phyloP scores from a whole-genome alignment of 2,329 filamentous ascomycete genomes.

The Penicillium sp. region DNA sequence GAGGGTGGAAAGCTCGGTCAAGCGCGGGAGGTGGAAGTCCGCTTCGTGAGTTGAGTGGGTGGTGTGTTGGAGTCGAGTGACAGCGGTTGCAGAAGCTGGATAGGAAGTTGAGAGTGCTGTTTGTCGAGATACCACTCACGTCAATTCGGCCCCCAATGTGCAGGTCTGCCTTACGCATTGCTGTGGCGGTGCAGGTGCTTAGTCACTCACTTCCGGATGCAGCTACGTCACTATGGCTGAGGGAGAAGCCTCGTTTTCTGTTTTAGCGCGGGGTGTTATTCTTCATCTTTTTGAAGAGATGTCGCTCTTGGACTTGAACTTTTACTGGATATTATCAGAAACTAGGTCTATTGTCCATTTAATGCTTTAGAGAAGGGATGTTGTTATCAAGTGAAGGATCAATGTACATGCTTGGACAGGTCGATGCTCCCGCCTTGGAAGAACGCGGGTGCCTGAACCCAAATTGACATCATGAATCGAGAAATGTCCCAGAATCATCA shows the following conservation, averaged over 20 bases:
- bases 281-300: background rate
- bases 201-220: background rate
- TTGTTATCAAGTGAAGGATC: background rate
- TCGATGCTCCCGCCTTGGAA: background rate
- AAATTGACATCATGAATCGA: background rate
- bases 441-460: background rate
- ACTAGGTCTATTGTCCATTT: background rate
- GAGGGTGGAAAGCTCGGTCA: background rate
- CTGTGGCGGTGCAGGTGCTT: slow-evolving; percentile 3
- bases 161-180: background rate
- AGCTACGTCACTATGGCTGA: slow-evolving; percentile 1
- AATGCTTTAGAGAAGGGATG: background rate
- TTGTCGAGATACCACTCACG: background rate
- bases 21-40: background rate
- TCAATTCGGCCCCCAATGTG: slow-evolving; percentile 1
- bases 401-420: background rate
- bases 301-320: background rate
- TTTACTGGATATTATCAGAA: too few relatives aligned
- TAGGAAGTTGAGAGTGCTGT: background rate
- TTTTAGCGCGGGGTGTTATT: background rate
- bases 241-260: background rate
- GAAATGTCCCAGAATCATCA: background rate
- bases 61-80: background rate
- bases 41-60: background rate
- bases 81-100: background rate